Base-by-base conservation (phyloP, 352 stramenopile genomes). In the Phytopythium chamaehyphon region DNA sequence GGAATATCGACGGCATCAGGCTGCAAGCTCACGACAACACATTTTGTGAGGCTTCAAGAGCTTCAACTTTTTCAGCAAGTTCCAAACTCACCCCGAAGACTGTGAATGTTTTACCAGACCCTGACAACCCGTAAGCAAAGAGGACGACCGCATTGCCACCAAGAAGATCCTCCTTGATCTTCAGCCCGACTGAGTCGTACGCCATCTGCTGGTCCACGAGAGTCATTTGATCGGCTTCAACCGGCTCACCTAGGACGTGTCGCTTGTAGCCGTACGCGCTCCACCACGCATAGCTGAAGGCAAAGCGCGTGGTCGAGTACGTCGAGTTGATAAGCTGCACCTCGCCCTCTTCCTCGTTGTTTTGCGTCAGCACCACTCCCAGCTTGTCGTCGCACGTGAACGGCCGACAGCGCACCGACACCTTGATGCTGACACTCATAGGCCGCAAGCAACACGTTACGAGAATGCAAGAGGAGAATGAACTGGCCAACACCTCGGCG, bases 211-310 rank as follows among this genome's bases (percentile, higher is more conserved):
- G 93, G 59, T 96, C 81, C 26, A 97, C 71, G 19, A 98, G 76
- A 38, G 55, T 73, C 92, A 98, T 97, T 39, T 88, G 73, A 47
- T 86, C 66, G 24, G 68, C 76, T 56, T 72, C 69, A 15, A 76
- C 57, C 6, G 85, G 49, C 22, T 91, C 74, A 16, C 62, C 82
- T 38, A 86, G 66, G 26, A 96, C 72, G 38, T 97, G 85, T 16
- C 89, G 79, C 61, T 97, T 69, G 67, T 89, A 98, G 16, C 90
- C 90, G 61, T 97, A 98, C 4, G 90, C 91, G 47, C 83, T 96
- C 93, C 90, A 98, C 93, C 92, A 98, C 22, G 86, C 63, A 57
- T 96, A 98, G 51, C 79, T 96, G 55, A 97, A 98, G 22, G 75
- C 73, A 40, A 98, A 98, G 26, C 91, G 76, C 28, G 78, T 98